Base-by-base conservation (phyloP, 164 flowering plant genomes). In the Vitis rotundifolia region DNA sequence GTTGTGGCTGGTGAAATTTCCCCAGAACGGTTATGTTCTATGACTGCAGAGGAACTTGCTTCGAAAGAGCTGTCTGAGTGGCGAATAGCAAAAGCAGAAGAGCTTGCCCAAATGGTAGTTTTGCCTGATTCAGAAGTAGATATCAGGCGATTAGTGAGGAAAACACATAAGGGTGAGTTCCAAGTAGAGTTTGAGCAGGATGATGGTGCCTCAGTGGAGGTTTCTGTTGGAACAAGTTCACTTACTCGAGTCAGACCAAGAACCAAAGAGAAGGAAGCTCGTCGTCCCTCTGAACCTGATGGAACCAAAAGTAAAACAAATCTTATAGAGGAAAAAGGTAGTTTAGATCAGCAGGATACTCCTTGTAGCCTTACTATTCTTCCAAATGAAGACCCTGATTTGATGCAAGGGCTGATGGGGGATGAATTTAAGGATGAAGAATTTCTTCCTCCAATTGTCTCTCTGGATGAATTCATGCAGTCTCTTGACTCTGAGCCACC, bases 1-100 rank as follows among this genome's bases (percentile, higher is more conserved):
- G 99, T 96, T 47, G 76, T 93, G 86, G 84, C 90, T 14, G 97
- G 98, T 63, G 93, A 87, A 63, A 91, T 94, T 52, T 56, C 90
- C 14, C 98, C 99, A 14, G 91, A 86, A 13, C 86, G 86, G 31
- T 82, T 96, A 55, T 96, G 98, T 78, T 79, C 91, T 8, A 96
- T 96, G 99, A 87, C 93, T 15, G 93, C 98, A 1, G 99, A 96
- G 81, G 99, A 96, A 71, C 96, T 96, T 75, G 99, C 99, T 79
- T 96, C 99, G 5, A 84, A 92, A 84, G 97, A 96, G 83, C 95
- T 93, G 59, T 89, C 98, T 31, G 63, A 94, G 81, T 96, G 99
- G 98, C 88, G 99, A 59, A 90, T 88, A 73, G 99, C 98, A 50
- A 93, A 93, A 79, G 99, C 99, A 12, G 98, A 96, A 78, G 98